Conservation (phyloP, 768 basidiomycete genomes). For the Gloeopeniophorella convolvens region DNA sequence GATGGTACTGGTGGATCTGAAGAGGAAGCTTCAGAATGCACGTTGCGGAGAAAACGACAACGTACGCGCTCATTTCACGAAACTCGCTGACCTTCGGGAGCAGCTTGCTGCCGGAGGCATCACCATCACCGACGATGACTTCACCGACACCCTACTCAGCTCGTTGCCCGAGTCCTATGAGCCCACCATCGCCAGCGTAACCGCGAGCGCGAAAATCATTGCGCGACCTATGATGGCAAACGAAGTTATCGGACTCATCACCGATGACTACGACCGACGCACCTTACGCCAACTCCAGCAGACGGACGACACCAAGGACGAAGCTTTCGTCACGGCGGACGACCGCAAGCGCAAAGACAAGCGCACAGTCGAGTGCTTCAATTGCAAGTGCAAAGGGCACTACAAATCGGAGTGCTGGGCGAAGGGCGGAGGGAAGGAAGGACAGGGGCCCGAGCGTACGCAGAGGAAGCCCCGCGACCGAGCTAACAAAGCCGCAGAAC, state of each 20-base stretch:
- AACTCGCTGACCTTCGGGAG: neutral
- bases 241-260: slow-evolving; percentile 6
- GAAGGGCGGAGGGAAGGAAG: slow-evolving; percentile 21
- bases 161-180: slow-evolving; percentile 14
- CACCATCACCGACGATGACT: neutral
- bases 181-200: neutral
- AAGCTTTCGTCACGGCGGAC: neutral
- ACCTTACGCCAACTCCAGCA: neutral
- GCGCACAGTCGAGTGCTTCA: slow-evolving; percentile 19
- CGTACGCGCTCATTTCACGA: neutral
- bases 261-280: neutral
- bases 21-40: neutral
- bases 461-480: neutral
- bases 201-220: neutral
- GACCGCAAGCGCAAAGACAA: neutral
- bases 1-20: neutral
- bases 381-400: slow-evolving; percentile 21
- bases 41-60: neutral
- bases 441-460: slow-evolving; percentile 15
- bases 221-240: neutral
- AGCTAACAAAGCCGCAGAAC: neutral
- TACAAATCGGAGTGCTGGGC: slow-evolving; percentile 18
- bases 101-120: neutral
- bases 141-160: slow-evolving; percentile 15
- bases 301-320: neutral